Conservation (phyloP, 2,329 filamentous ascomycete genomes). For the Claviceps paspali region DNA sequence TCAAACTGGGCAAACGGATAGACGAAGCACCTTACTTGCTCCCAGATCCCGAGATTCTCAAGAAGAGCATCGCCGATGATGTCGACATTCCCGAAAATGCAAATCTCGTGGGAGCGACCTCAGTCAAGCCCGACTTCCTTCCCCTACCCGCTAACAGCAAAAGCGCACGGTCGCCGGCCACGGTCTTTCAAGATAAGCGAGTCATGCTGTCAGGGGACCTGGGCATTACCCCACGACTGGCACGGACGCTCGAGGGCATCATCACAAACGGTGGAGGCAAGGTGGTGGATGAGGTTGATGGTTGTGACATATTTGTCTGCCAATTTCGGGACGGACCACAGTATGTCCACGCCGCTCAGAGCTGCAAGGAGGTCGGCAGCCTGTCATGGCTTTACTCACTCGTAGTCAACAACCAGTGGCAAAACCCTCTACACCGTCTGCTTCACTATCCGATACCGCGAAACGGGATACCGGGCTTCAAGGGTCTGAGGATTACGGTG, state of each 20-base stretch:
- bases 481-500: slow-evolving; percentile 63
- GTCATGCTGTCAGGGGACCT: slow-evolving; percentile 67
- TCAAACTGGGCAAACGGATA: slow-evolving; percentile 83
- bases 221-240: slow-evolving; percentile 50
- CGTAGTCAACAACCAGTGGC: slow-evolving; percentile 80
- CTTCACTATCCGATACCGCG: slow-evolving; percentile 80
- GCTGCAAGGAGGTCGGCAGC: slow-evolving; percentile 75
- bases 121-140: slow-evolving; percentile 27
- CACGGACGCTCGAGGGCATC: slow-evolving; percentile 52
- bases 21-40: slow-evolving; percentile 75
- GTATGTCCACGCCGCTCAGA: slow-evolving; percentile 61
- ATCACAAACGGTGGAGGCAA: slow-evolving; percentile 57
- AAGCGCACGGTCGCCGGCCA: slow-evolving; percentile 36
- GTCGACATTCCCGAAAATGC: slow-evolving; percentile 41
- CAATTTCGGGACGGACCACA: slow-evolving; percentile 70
- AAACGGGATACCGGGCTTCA: slow-evolving; percentile 64
- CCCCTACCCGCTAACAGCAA: slow-evolving; percentile 26
- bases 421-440: slow-evolving; percentile 64
- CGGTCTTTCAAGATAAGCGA: slow-evolving; percentile 63
- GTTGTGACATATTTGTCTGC: slow-evolving; percentile 74
- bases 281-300: slow-evolving; percentile 47
- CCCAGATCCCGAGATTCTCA: slow-evolving; percentile 74
- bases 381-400: slow-evolving; percentile 88
- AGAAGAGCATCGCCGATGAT: slow-evolving; percentile 36
- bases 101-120: slow-evolving; percentile 53